Base-by-base conservation (phyloP, 805 yeast genomes). In the Starmera pachycereana region DNA sequence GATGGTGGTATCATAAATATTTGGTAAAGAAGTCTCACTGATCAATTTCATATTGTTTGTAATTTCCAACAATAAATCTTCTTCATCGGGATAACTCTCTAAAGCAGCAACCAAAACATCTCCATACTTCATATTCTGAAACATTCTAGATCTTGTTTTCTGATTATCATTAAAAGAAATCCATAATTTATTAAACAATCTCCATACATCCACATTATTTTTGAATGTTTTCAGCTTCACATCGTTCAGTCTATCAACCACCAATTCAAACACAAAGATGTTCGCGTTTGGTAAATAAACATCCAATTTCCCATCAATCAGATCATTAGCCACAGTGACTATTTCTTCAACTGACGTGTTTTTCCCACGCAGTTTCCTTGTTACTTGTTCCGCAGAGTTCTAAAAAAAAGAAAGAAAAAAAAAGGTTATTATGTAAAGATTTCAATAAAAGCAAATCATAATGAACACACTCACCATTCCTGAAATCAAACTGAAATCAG, bases 241-340 rank as follows among this genome's bases (percentile, higher is more conserved):
- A 41, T 77, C 84, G 41, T 71, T 70, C 50, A 81, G 56, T 40
- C 88, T 63, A 51, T 80, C 86, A 38, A 74, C 65, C 1, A 81
- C 44, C 29, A 82, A 61, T 37, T 78, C 84, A 37, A 80, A 63
- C 4, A 80, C 59, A 46, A 82, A 82, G 1, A 58, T 51, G 19
- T 69, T 68, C 40, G 62, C 62, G 41, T 77, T 72, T 8, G 88
- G 89, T 12, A 82, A 65, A 40, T 63, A 68, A 2, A 74, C 62
- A 1, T 40, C 54, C 39, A 55, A 40, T 32, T 54, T 40, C 14
- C 54, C 59, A 27, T 56, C 63, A 16, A 73, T 52, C 28, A 67
- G 58, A 31, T 49, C 50, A 34, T 42, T 48, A 7, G 63, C 62
- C 34, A 55, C 60, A 35, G 35, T 49, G 12, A 66, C 58, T 16